Percentiles rank a stretch among this genome's conserved stretches.
Evolutionary conservation across 73 alveolate species (phyloP).

Genomic region (Stentor roeselii): DNA sequence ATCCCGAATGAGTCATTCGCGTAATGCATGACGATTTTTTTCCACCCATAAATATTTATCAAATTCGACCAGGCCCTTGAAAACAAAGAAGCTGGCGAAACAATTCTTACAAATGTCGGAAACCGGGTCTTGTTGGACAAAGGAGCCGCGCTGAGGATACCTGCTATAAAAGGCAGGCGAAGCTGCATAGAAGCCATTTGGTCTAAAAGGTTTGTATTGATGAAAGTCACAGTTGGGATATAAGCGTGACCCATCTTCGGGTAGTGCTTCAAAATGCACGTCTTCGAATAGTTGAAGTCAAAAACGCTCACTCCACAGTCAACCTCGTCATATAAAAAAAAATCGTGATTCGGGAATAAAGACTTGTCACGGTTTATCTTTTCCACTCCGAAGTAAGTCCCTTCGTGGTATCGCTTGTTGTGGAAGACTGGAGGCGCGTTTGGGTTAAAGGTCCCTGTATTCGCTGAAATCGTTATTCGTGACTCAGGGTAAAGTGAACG

Average conservation of each 20-base stretch:
- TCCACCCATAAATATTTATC: not conserved
- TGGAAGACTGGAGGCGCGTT: not conserved
- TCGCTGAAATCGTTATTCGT: not conserved
- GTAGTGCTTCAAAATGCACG: not conserved
- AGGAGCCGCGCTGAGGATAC: not conserved
- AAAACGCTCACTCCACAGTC: constrained; percentile 16
- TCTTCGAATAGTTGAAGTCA: not conserved
- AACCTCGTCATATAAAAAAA: not conserved
- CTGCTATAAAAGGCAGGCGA: not conserved
- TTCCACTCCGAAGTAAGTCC: not conserved
- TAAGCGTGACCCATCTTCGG: constrained; percentile 1
- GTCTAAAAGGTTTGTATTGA: not conserved
- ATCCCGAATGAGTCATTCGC: not conserved
- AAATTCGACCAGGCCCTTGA: not conserved
- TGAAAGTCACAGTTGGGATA: not conserved
- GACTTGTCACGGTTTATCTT: not conserved
- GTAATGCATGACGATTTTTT: not conserved
- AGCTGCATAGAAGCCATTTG: not conserved
- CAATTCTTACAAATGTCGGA: not conserved
- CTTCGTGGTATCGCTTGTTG: not conserved
- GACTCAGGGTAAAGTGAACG: not conserved
- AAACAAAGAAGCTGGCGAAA: not conserved
- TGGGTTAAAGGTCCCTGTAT: constrained; percentile 4
- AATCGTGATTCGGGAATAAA: not conserved
- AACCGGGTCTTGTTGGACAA: not conserved